Base-by-base conservation (phyloP, 345 rosid genomes). In the Aegle marmelos region DNA sequence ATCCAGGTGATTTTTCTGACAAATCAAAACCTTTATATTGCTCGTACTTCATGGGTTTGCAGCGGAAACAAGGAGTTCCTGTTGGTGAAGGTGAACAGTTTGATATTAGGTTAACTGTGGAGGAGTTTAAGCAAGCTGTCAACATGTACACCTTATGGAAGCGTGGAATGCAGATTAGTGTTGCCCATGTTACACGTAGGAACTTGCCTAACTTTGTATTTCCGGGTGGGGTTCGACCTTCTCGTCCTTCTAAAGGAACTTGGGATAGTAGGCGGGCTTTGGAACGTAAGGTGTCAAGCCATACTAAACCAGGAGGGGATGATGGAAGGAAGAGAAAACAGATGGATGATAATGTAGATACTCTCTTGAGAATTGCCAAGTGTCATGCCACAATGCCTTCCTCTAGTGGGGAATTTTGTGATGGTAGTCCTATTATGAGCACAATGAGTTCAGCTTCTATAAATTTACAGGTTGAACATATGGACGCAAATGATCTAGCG, bases 11-110 rank as follows among this genome's bases (percentile, higher is more conserved):
- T 73, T 96, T 94, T 87, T 82, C 84, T 70, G 97, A 96, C 74
- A 75, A 89, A 85, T 85, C 93, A 6, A 91, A 80, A 76, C 92
- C 95, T 54, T 91, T 90, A 61, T 87, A 83, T 80, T 88, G 90
- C 84, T 88, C 88, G 27, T 94, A 91, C 84, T 96, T 94, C 81
- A 96, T 96, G 99, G 99, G 98, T 41, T 85, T 96, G 87, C 99
- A 96, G 79, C 93, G 97, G 50, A 96, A 90, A 81, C 98, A 90
- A 84, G 99, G 97, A 82, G 89, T 85, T 86, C 87, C 93, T 33
- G 93, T 82, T 72, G 86, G 86, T 78, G 98, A 86, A 84, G 92
- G 94, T 8, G 94, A 83, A 80, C 97, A 83, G 60, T 94, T 96
- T 48, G 97, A 96, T 89, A 96, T 96, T 74, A 89, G 98, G 86